phyloP scores from a whole-genome alignment of 1,284 basidiomycete species.

The Fomitiporia mediterranea region DNA sequence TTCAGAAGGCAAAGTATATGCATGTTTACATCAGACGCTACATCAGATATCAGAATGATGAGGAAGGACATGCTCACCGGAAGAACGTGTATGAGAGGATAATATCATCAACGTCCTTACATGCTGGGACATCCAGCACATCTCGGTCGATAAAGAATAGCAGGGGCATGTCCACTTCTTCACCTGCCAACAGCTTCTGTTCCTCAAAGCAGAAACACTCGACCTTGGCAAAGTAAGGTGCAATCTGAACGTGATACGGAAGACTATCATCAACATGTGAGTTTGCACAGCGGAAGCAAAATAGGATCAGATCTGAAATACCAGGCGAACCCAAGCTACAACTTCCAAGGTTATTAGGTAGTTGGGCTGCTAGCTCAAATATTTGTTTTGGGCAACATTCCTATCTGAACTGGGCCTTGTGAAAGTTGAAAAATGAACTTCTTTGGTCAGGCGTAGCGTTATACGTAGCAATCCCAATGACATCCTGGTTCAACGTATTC shows the following conservation, averaged over 20 bases:
- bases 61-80: no score
- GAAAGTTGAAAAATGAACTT: constrained; percentile 29
- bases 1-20: no score
- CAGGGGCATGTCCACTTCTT: constrained; percentile 99
- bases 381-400: no score
- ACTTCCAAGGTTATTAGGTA: no score
- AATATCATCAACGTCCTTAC: constrained; percentile 85
- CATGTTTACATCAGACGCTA: no score
- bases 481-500: constrained; percentile 81
- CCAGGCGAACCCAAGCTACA: no score
- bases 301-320: not conserved
- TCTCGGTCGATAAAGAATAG: constrained; percentile 99
- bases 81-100: constrained; percentile 98
- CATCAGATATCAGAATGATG: constrained; percentile 3
- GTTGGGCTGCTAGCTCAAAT: no score
- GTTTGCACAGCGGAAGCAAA: not conserved
- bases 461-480: constrained; percentile 99
- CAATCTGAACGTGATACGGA: constrained; percentile 55
- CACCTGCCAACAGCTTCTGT: constrained; percentile 90
- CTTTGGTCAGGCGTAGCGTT: constrained; percentile 93
- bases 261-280: not conserved
- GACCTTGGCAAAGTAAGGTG: constrained; percentile 98
- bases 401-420: no score
- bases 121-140: constrained; percentile 86
- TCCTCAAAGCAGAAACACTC: constrained; percentile 99